phyloP scores from a whole-genome alignment of 2,329 filamentous ascomycete genomes.

The Lecanicillium sp. region DNA sequence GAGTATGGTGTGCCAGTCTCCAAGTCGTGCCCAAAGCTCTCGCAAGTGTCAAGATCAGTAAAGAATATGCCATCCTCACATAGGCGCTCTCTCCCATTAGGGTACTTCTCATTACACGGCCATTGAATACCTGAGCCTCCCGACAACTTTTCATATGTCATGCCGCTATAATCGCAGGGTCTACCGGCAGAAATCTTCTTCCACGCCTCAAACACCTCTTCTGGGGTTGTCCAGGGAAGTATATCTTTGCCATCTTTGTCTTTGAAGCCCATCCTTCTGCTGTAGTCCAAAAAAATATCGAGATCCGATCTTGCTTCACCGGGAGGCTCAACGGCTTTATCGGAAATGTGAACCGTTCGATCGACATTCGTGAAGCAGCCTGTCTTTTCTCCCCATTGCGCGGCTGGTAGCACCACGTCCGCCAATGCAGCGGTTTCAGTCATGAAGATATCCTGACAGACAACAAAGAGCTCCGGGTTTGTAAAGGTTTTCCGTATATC shows the following conservation, averaged over 20 bases:
- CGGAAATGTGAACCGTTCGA: conserved; percentile 26
- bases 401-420: conserved; percentile 27
- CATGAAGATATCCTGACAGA: conserved; percentile 27
- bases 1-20: conserved; percentile 25
- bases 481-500: conserved; percentile 21
- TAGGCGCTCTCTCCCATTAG: conserved; percentile 23
- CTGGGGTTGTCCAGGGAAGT: conserved; percentile 19
- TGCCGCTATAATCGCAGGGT: conserved; percentile 24
- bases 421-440: conserved; percentile 27
- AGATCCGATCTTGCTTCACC: conserved; percentile 26
- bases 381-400: conserved; percentile 29
- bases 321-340: conserved; percentile 28
- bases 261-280: conserved; percentile 23
- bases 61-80: conserved; percentile 24
- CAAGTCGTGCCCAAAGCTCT: conserved; percentile 27
- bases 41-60: conserved; percentile 25
- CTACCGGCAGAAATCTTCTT: conserved; percentile 23
- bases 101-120: conserved; percentile 24
- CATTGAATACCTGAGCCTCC: conserved; percentile 28
- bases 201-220: conserved; percentile 28
- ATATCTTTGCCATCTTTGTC: conserved; percentile 23
- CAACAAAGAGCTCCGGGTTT: conserved; percentile 22
- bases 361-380: conserved; percentile 30
- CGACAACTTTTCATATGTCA: conserved; percentile 24
- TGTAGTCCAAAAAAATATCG: conserved; percentile 26